Conservation (phyloP, 2,329 filamentous ascomycete species). For the Cercospora canescens region DNA sequence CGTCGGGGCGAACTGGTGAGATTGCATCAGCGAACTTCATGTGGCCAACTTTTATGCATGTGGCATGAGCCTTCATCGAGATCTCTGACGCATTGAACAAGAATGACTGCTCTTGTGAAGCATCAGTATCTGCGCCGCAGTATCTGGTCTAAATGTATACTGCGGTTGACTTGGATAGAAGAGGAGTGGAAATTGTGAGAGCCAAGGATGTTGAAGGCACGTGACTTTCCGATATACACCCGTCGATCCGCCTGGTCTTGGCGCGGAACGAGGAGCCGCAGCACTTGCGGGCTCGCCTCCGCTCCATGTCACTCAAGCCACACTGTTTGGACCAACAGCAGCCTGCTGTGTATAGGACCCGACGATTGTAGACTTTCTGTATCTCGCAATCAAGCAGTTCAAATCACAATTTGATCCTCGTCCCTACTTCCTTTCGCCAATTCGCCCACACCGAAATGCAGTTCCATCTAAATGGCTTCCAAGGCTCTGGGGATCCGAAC, state of each 20-base stretch:
- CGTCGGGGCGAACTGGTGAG: no score
- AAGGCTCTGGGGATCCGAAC: conserved; percentile 34
- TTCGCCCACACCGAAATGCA: conserved; percentile 25
- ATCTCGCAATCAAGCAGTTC: background rate
- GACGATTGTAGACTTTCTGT: background rate
- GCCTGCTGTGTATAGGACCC: background rate
- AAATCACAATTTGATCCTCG: background rate
- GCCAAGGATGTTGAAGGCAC: no score
- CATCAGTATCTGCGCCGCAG: no score
- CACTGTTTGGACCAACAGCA: background rate
- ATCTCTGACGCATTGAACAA: no score
- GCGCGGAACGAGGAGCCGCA: background rate
- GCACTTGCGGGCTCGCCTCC: background rate
- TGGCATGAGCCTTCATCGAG: no score
- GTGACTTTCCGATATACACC: background rate
- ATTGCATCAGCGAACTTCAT: no score
- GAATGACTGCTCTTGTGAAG: no score
- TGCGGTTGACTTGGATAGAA: no score
- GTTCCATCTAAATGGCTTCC: conserved; percentile 38
- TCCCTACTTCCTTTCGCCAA: background rate
- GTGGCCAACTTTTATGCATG: no score
- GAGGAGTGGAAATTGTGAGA: no score
- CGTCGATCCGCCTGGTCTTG: background rate
- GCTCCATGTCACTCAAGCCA: background rate
- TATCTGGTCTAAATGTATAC: no score